These are phyloP conservation scores for Vigna trinervia DNA, from an alignment of 306 rosid genomes.

Conservation along the genomic window DNA sequence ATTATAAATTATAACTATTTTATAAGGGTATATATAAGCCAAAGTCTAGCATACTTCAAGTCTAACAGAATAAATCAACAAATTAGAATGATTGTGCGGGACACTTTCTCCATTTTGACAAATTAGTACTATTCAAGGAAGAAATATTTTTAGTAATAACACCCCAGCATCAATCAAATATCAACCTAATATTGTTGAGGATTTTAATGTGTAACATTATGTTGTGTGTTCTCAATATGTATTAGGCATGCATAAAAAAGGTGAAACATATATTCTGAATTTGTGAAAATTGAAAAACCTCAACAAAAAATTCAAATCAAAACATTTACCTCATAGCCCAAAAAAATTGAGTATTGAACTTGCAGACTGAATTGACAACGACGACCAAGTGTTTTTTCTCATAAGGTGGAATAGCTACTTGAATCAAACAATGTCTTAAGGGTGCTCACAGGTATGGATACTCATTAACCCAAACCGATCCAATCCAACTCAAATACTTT, in stretches of 20 bases:
- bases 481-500: too few species aligned
- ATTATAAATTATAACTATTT: conserved; percentile 1
- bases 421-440: background rate
- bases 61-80: background rate
- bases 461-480: too few species aligned
- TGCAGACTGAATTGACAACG: background rate
- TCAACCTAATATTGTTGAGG: conserved; percentile 25
- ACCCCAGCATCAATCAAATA: conserved; percentile 2
- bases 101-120: conserved; percentile 29
- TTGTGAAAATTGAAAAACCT: background rate
- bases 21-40: background rate
- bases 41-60: conserved; percentile 13
- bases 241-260: background rate
- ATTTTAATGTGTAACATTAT: background rate
- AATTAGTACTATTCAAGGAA: background rate
- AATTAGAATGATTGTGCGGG: background rate
- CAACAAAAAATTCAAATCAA: background rate
- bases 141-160: conserved; percentile 16
- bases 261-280: background rate
- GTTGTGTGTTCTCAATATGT: conserved; percentile 12
- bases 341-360: background rate
- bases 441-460: too few species aligned
- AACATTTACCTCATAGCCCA: conserved; percentile 19
- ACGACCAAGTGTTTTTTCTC: background rate
- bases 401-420: background rate